phyloP scores from a whole-genome alignment of 495 filamentous ascomycete genomes.

The Penicillium maclennaniae region DNA sequence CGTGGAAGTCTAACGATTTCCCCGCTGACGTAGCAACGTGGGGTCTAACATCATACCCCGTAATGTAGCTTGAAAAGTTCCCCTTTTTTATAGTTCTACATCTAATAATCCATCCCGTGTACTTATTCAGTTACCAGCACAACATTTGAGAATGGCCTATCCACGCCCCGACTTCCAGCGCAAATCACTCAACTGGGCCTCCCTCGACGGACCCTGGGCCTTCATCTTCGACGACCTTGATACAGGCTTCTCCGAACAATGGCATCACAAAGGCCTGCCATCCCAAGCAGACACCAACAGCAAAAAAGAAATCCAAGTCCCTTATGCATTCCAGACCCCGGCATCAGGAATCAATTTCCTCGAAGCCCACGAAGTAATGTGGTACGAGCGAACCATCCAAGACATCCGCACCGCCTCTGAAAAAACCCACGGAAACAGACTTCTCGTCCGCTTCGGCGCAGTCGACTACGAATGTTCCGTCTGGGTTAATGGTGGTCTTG shows the following conservation, averaged over 20 bases:
- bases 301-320: slow-evolving; percentile 49
- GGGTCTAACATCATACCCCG: background rate
- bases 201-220: slow-evolving; percentile 53
- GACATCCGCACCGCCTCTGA: slow-evolving; percentile 41
- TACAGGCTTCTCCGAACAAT: slow-evolving; percentile 35
- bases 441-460: slow-evolving; percentile 35
- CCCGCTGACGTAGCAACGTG: slow-evolving; percentile 16
- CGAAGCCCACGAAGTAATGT: slow-evolving; percentile 55
- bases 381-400: slow-evolving; percentile 51
- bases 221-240: slow-evolving; percentile 58
- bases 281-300: slow-evolving; percentile 7
- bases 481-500: slow-evolving; percentile 26
- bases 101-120: too few relatives aligned
- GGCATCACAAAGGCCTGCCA: slow-evolving; percentile 27
- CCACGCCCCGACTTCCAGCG: slow-evolving; percentile 55
- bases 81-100: background rate
- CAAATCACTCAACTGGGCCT: slow-evolving; percentile 45
- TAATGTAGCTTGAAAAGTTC: too few relatives aligned
- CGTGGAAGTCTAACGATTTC: slow-evolving; percentile 5
- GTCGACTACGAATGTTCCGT: slow-evolving; percentile 37
- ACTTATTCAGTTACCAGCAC: too few relatives aligned
- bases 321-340: slow-evolving; percentile 55
- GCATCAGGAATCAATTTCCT: slow-evolving; percentile 52
- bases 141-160: slow-evolving; percentile 36
- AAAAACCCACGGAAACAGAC: slow-evolving; percentile 8